Percentiles rank a stretch among this genome's conserved stretches.
Evolutionary conservation across 2,329 filamentous ascomycete species (phyloP).

Genomic region (Fusarium tanahbumbuense): DNA sequence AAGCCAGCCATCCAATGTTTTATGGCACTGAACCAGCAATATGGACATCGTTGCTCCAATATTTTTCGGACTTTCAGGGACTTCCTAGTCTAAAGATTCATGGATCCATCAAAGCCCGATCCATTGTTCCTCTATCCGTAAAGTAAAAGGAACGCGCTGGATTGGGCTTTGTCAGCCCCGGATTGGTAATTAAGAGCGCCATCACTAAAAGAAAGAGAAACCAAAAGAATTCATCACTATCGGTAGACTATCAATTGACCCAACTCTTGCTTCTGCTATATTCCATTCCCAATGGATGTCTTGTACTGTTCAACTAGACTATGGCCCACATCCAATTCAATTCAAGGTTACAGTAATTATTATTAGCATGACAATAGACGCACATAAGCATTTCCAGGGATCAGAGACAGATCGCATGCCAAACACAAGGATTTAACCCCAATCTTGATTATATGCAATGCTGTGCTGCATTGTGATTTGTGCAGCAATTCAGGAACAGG

Average conservation of each 20-base stretch:
- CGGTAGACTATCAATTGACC: not conserved
- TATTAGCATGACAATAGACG: constrained; percentile 4
- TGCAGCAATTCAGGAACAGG: constrained; percentile 26
- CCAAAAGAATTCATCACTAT: not conserved
- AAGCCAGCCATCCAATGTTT: not conserved
- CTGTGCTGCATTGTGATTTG: constrained; percentile 27
- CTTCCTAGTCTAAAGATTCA: constrained; percentile 8
- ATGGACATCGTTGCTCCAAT: not conserved
- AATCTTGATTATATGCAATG: constrained; percentile 10
- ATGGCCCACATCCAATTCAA: not conserved
- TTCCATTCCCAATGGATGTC: not conserved
- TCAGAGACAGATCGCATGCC: constrained; percentile 32
- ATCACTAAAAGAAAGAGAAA: not conserved
- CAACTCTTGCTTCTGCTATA: not conserved
- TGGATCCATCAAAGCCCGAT: constrained; percentile 4
- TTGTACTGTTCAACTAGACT: not conserved
- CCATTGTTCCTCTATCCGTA: constrained; percentile 23
- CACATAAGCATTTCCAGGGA: constrained; percentile 21
- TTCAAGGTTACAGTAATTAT: not conserved
- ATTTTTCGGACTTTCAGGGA: not conserved
- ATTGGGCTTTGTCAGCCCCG: constrained; percentile 28
- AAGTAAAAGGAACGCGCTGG: constrained; percentile 35
- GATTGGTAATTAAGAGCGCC: constrained; percentile 25
- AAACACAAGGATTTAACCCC: constrained; percentile 17
- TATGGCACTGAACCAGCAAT: not conserved